Evolutionary conservation across 1,139 yeast genomes (phyloP).

Genomic region (Lodderomyces parapsilosis): DNA sequence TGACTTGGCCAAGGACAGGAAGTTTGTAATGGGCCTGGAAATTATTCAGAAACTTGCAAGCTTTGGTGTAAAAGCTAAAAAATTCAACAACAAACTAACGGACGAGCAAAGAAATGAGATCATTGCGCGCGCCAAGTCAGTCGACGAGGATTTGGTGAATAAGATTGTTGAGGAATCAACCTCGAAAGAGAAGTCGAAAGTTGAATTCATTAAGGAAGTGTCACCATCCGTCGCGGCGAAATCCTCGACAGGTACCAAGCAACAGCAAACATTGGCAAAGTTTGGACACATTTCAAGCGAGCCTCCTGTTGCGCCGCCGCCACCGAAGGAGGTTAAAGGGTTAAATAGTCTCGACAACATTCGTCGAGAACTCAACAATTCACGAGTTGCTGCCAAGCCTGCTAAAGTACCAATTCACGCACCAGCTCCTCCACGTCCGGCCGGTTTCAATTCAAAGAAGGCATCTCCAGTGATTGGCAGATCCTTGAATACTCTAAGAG

Average conservation of each 20-base stretch:
- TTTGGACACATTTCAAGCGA: conserved; percentile 43
- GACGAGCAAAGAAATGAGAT: conserved; percentile 60
- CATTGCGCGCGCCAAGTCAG: conserved; percentile 53
- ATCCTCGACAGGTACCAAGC: not conserved
- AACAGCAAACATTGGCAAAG: conserved; percentile 49
- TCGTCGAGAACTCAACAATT: conserved; percentile 33
- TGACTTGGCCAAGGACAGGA: conserved; percentile 56
- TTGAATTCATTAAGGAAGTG: conserved; percentile 3
- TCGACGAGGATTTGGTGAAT: conserved; percentile 55
- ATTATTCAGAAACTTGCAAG: conserved; percentile 55
- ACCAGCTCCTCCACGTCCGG: conserved; percentile 74
- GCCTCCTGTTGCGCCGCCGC: conserved; percentile 43
- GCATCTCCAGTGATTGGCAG: conserved; percentile 21
- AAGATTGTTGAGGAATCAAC: conserved; percentile 48
- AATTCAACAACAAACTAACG: conserved; percentile 62
- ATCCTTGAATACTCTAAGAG: conserved; percentile 32
- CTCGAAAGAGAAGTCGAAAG: conserved; percentile 14
- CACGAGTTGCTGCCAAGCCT: conserved; percentile 17
- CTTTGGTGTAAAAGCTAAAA: conserved; percentile 64
- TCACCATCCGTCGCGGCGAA: conserved; percentile 10
- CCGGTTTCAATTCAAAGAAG: conserved; percentile 67
- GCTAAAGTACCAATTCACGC: conserved; percentile 7
- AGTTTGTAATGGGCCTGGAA: conserved; percentile 46
- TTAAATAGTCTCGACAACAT: conserved; percentile 41
- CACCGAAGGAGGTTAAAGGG: conserved; percentile 31